Evolutionary conservation across 345 rosid species (phyloP).

Genomic region (Hibiscus trionum): DNA sequence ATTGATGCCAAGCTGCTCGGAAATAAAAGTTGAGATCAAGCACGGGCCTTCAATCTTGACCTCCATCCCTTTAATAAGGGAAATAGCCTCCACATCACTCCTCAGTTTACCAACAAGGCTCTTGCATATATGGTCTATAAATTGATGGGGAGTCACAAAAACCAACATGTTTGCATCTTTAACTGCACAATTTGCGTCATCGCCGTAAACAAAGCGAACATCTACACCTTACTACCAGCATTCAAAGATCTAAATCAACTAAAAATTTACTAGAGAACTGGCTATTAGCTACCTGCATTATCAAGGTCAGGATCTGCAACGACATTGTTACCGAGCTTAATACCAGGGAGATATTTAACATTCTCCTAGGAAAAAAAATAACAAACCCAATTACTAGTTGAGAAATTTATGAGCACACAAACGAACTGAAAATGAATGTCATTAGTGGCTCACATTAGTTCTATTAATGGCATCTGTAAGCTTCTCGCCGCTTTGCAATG

Average conservation of each 20-base stretch:
- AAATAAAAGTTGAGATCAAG: conserved; percentile 81
- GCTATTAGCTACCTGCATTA: conserved; percentile 57
- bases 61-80: conserved; percentile 96
- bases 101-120: conserved; percentile 59
- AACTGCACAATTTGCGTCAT: conserved; percentile 34
- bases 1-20: conserved; percentile 58
- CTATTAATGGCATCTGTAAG: conserved; percentile 79
- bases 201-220: not conserved
- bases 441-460: conserved; percentile 50
- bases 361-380: conserved; percentile 48
- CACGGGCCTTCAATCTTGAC: conserved; percentile 90
- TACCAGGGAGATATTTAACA: conserved; percentile 85
- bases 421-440: not conserved
- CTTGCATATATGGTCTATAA: conserved; percentile 83
- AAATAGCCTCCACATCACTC: conserved; percentile 65
- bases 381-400: not conserved
- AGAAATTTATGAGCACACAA: not conserved
- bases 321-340: conserved; percentile 79
- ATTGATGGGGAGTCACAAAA: conserved; percentile 91
- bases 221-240: not conserved
- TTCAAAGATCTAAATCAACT: not conserved
- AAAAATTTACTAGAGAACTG: not conserved
- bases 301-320: conserved; percentile 85
- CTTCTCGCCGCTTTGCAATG: conserved; percentile 77
- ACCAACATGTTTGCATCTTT: conserved; percentile 85